Conservation (phyloP, 805 yeast genomes). For the Zygosaccharomyces lentus region DNA sequence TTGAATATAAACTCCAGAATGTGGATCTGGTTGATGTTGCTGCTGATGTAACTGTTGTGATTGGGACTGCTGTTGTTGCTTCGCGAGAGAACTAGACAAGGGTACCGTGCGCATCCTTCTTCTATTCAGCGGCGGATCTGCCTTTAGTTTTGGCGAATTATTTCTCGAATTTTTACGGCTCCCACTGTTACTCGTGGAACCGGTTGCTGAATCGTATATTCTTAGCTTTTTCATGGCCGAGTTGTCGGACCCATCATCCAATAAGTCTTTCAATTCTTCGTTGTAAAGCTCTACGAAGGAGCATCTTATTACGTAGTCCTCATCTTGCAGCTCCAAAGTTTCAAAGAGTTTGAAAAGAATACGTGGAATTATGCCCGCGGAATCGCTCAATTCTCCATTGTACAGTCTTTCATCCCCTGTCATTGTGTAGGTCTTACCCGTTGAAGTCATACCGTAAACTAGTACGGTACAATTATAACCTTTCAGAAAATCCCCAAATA, state of each 20-base stretch:
- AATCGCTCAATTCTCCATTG: conserved; percentile 37
- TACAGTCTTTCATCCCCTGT: conserved; percentile 54
- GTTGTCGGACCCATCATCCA: conserved; percentile 34
- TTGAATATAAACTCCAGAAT: conserved; percentile 48
- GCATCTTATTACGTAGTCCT: conserved; percentile 64
- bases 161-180: conserved; percentile 20
- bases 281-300: conserved; percentile 84
- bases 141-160: conserved; percentile 23
- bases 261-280: conserved; percentile 74
- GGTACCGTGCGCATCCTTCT: conserved; percentile 11
- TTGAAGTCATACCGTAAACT: conserved; percentile 91
- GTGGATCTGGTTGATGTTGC: conserved; percentile 20
- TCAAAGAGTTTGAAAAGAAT: conserved; percentile 53
- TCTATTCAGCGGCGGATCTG: conserved; percentile 15
- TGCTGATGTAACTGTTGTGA: conserved; percentile 18
- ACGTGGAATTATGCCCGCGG: conserved; percentile 67
- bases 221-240: conserved; percentile 44
- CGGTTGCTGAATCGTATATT: conserved; percentile 44
- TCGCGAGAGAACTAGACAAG: conserved; percentile 3
- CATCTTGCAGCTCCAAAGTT: conserved; percentile 37
- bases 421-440: conserved; percentile 82
- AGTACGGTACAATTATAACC: conserved; percentile 80
- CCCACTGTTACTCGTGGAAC: conserved; percentile 10
- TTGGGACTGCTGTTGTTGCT: conserved; percentile 3
- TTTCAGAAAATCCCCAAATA: conserved; percentile 60